Evolutionary conservation across 2,329 filamentous ascomycete species (phyloP).

Genomic region (Neofusicoccum ribis): DNA sequence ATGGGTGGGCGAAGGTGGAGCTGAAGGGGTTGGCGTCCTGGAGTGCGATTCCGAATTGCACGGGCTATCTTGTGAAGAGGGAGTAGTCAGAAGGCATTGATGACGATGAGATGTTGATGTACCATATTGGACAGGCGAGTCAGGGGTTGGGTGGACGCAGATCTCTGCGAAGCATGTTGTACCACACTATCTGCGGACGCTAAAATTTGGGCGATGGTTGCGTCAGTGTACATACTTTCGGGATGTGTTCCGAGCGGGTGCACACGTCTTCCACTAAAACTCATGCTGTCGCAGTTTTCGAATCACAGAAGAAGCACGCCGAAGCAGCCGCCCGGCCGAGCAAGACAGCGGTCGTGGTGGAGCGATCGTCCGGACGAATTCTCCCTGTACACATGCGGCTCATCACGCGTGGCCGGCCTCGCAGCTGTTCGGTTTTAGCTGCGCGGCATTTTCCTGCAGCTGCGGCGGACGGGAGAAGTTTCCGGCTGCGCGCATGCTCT

Average conservation of each 20-base stretch:
- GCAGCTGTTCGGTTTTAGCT: background rate
- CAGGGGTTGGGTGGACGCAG: background rate
- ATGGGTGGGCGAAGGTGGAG: constrained; percentile 52
- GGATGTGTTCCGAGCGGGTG: background rate
- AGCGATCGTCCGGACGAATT: background rate
- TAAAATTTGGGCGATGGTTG: background rate
- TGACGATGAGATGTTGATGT: background rate
- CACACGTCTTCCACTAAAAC: background rate
- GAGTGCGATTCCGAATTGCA: constrained; percentile 36
- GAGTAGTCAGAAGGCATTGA: background rate
- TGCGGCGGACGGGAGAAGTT: constrained; percentile 1
- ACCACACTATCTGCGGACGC: background rate
- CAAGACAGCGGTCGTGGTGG: background rate
- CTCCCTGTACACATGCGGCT: background rate
- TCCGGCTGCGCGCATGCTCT: background rate
- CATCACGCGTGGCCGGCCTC: background rate
- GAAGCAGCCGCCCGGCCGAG: constrained; percentile 3
- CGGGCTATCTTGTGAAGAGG: constrained; percentile 40
- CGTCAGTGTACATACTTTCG: background rate
- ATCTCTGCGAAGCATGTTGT: background rate
- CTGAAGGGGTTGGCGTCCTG: constrained; percentile 40
- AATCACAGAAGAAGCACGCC: too few relatives aligned
- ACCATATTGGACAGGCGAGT: background rate
- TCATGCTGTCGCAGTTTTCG: background rate
- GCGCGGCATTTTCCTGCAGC: background rate